Evolutionary conservation across 169 alveolate genomes (phyloP), one percentile per base, ranked within the genome.

Genomic region (Plasmodium knowlesi): DNA sequence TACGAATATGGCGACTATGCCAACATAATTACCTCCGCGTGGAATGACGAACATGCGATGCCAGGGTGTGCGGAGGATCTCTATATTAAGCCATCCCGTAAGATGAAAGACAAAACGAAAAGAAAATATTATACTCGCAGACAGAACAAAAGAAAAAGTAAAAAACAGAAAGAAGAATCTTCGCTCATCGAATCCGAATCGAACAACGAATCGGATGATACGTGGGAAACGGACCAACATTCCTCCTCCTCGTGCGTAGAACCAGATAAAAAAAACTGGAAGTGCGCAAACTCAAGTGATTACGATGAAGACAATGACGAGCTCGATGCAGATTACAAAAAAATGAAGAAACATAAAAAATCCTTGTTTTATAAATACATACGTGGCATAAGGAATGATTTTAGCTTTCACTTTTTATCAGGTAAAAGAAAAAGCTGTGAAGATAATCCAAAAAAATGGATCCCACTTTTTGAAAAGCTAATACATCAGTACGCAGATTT

Each of bases 401-500:
- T 67, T 79, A 89, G 82, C 70, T 54, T 46, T 5, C 30, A 39
- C 37, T 89, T 79, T 89, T 79, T 41, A 50, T 57, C 78, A 32
- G 43, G 34, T n/a, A 39, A 41, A 73, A 61, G 53, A 14, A 61
- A 22, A 79, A 67, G n/a, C 19, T 8, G 50, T 79, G 57, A 34
- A 16, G 78, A 74, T 10, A 41, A 14, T 5, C 37, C 41, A 6
- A 83, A 61, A 28, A 89, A 89, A 22, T 89, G 88, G 89, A 39
- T 61, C 8, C 43, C 81, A n/a, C 28, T 78, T 34, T 89, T 89
- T 57, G 80, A 89, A 46, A 89, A 89, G 72, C 19, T 79, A 19
- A 37, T 89, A 28, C 82, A 79, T 61, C 94, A 89, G 72, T 89
- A 79, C 32, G 73, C 54, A 37, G 90, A 89, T n/a, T 79, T 89